Conservation (phyloP, 192 early-diverging fungal genomes). For the Rhizophagus clarus region DNA sequence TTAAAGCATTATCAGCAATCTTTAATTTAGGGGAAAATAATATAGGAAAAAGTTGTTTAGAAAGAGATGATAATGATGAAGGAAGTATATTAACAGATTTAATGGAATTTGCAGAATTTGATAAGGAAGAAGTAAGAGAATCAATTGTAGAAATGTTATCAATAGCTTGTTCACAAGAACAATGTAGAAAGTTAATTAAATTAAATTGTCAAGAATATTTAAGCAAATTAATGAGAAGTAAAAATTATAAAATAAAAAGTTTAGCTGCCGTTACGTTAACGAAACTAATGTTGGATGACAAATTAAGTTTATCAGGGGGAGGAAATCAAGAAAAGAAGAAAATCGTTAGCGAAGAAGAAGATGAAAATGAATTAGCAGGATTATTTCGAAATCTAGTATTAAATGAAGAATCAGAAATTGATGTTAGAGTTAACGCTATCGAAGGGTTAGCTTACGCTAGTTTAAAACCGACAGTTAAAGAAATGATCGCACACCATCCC, state of each 20-base stretch:
- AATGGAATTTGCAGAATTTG: constrained; percentile 81
- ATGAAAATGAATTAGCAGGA: constrained; percentile 45
- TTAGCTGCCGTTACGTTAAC: constrained; percentile 62
- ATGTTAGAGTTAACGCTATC: constrained; percentile 56
- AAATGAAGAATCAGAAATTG: constrained; percentile 34
- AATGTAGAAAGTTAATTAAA: constrained; percentile 58
- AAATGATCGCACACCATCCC: constrained; percentile 61
- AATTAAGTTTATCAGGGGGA: constrained; percentile 12
- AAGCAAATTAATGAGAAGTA: constrained; percentile 44
- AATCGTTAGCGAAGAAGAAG: constrained; percentile 42
- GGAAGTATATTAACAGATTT: constrained; percentile 69
- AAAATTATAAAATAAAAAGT: constrained; percentile 53
- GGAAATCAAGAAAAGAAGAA: constrained; percentile 36
- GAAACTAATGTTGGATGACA: constrained; percentile 56
- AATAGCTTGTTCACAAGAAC: constrained; percentile 62
- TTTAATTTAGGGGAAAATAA: constrained; percentile 68
- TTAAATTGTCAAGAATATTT: constrained; percentile 54
- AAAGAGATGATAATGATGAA: constrained; percentile 34
- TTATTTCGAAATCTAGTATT: constrained; percentile 59
- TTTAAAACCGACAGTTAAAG: constrained; percentile 69
- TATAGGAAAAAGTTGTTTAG: constrained; percentile 61
- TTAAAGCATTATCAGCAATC: constrained; percentile 57
- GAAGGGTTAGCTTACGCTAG: constrained; percentile 87
- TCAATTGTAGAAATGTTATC: constrained; percentile 61
- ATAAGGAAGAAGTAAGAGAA: constrained; percentile 65